These are phyloP conservation scores for Exidia glandulosa DNA, from an alignment of 768 basidiomycete genomes.

Conservation along the genomic window DNA sequence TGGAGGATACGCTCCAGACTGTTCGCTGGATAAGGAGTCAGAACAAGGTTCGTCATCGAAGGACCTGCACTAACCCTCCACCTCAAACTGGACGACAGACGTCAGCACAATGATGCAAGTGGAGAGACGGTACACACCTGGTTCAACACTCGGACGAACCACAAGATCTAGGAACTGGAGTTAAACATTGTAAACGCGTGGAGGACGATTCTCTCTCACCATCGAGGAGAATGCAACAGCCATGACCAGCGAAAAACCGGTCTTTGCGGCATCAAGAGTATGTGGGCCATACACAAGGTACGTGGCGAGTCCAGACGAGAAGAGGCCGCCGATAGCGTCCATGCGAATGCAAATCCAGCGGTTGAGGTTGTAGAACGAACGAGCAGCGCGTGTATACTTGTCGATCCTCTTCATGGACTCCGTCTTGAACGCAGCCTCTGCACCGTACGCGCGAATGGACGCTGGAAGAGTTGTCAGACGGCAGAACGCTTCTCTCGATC, in stretches of 20 bases:
- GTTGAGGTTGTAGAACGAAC: constrained; percentile 44
- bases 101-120: too few relatives aligned
- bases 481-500: neutral
- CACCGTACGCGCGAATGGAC: constrained; percentile 56
- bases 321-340: constrained; percentile 48
- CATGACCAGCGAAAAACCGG: constrained; percentile 30
- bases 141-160: constrained; percentile 29
- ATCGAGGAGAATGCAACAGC: constrained; percentile 44
- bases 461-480: constrained; percentile 11
- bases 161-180: neutral
- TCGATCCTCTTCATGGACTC: constrained; percentile 44
- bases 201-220: constrained; percentile 29
- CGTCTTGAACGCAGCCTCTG: constrained; percentile 34
- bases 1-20: constrained; percentile 42
- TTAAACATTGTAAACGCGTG: neutral
- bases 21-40: constrained; percentile 1
- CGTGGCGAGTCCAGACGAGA: constrained; percentile 42
- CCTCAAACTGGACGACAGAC: too few relatives aligned
- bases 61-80: constrained; percentile 26
- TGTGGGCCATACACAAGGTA: constrained; percentile 42
- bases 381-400: constrained; percentile 33
- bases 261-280: constrained; percentile 29
- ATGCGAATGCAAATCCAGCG: constrained; percentile 42
- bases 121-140: too few relatives aligned
- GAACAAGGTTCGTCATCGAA: too few relatives aligned